phyloP scores from a whole-genome alignment of 306 rosid species.

The Cicer yamashitae region DNA sequence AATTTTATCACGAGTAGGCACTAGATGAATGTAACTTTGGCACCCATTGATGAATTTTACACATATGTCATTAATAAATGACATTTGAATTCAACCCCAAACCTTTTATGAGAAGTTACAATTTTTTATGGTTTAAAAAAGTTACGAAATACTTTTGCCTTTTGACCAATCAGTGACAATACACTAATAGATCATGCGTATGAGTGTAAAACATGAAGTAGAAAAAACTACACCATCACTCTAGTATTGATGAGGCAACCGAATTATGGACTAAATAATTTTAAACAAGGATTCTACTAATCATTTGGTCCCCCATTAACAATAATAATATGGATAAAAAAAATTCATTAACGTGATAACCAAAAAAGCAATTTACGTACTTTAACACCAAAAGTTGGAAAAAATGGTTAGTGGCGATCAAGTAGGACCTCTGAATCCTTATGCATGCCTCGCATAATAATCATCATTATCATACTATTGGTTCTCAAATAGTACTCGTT shows the following conservation, averaged over 20 bases:
- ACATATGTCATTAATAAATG: no score
- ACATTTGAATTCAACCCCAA: no score
- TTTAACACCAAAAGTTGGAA: slow-evolving; percentile 29
- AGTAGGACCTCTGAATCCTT: slow-evolving; percentile 19
- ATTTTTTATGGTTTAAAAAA: background rate
- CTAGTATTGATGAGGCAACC: background rate
- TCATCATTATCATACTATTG: slow-evolving; percentile 17
- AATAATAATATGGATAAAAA: background rate
- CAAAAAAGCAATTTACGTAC: slow-evolving; percentile 1
- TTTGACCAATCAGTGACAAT: background rate
- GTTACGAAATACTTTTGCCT: background rate
- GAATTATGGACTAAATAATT: background rate
- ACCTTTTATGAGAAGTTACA: no score
- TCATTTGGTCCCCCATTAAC: slow-evolving; percentile 33
- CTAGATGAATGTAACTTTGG: background rate
- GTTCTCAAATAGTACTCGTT: background rate
- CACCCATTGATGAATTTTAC: no score
- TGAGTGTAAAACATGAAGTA: background rate
- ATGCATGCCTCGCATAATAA: slow-evolving; percentile 36
- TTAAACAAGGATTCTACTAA: background rate
- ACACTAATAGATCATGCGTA: background rate
- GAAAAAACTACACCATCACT: background rate
- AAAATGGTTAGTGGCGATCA: slow-evolving; percentile 31
- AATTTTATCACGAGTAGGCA: background rate
- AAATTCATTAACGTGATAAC: background rate